phyloP scores from a whole-genome alignment of 179 eudicot species.

The Silene vulgaris region DNA sequence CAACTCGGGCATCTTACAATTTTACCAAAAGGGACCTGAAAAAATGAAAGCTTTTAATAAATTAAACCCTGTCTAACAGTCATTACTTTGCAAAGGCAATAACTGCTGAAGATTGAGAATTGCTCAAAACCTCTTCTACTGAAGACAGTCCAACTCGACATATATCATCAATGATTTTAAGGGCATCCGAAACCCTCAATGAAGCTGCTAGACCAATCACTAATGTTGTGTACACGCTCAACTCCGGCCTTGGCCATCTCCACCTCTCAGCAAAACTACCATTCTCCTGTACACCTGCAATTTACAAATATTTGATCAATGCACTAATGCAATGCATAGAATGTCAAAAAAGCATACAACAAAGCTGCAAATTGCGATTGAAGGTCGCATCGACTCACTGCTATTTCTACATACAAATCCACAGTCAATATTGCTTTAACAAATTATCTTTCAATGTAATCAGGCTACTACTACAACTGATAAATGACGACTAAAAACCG shows the following conservation, averaged over 20 bases:
- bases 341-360: neutral
- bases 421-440: no score
- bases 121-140: conserved; percentile 61
- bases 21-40: conserved; percentile 94
- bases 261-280: conserved; percentile 48
- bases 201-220: conserved; percentile 77
- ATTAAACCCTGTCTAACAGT: neutral
- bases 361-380: no score
- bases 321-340: neutral
- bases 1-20: conserved; percentile 84
- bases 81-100: conserved; percentile 18
- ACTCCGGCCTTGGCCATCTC: conserved; percentile 92
- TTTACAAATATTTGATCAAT: neutral
- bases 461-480: no score
- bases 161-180: conserved; percentile 53
- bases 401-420: no score
- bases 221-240: conserved; percentile 49
- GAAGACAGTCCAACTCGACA: conserved; percentile 83
- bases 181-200: conserved; percentile 79
- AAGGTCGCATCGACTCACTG: no score
- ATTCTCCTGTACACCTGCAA: conserved; percentile 41
- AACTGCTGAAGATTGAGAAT: conserved; percentile 50
- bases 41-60: neutral
- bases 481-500: neutral
- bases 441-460: no score